phyloP scores from a whole-genome alignment of 768 basidiomycete species.

The Suillus brevipes region DNA sequence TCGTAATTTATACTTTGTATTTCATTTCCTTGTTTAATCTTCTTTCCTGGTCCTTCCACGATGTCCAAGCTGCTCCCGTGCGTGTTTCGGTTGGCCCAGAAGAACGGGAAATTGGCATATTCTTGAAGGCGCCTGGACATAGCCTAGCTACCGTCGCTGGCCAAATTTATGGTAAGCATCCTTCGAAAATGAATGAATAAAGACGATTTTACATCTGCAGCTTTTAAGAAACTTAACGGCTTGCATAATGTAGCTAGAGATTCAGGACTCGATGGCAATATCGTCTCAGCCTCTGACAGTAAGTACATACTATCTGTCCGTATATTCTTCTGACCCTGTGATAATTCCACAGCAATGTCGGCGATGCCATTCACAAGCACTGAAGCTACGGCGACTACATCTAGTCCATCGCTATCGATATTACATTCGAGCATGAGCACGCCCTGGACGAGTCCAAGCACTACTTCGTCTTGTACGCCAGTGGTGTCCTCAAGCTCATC shows the following conservation, averaged over 20 bases:
- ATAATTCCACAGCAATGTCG: background rate
- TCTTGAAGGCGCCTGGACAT: too few relatives aligned
- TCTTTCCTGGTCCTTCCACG: slow-evolving; percentile 1
- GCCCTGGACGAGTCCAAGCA: background rate
- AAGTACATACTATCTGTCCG: background rate
- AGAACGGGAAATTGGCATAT: background rate
- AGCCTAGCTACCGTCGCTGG: too few relatives aligned
- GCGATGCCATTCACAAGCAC: background rate
- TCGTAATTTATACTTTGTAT: background rate
- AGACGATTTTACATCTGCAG: background rate
- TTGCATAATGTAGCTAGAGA: background rate
- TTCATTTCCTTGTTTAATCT: slow-evolving; percentile 2
- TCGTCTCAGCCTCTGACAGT: background rate
- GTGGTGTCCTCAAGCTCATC: background rate
- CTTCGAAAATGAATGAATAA: background rate
- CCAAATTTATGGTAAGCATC: background rate
- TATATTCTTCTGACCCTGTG: background rate
- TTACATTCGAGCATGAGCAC: background rate
- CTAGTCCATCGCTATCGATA: background rate
- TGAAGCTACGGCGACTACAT: background rate
- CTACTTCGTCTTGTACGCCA: background rate
- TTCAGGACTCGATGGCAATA: background rate
- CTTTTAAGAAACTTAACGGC: background rate
- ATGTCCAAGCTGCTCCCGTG: background rate
- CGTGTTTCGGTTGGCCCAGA: background rate